phyloP scores from a whole-genome alignment of 345 rosid genomes.

The Syzygium grande region DNA sequence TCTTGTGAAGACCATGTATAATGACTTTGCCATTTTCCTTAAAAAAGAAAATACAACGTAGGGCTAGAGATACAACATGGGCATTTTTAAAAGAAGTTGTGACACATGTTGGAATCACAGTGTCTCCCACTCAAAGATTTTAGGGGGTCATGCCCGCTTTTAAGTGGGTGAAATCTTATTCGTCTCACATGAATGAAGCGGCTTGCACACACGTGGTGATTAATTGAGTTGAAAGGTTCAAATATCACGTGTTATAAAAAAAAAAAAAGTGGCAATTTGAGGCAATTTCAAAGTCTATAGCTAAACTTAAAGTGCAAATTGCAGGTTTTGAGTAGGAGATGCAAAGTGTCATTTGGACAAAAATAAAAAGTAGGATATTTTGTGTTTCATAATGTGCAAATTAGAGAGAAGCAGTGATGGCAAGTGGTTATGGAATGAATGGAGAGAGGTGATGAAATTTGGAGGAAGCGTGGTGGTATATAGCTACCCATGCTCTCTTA shows the following conservation, averaged over 20 bases:
- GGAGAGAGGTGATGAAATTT: not conserved
- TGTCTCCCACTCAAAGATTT: not conserved
- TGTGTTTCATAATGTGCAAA: not conserved
- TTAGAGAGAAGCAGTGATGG: not conserved
- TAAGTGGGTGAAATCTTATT: not conserved
- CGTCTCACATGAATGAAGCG: not conserved
- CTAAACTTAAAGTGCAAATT: not conserved
- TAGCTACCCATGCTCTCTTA: not conserved
- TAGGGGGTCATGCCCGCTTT: not conserved
- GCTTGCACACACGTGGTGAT: not conserved
- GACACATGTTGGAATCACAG: fast-evolving
- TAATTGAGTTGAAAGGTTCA: not conserved
- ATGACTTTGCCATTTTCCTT: not conserved
- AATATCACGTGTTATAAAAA: not conserved
- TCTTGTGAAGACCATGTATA: not conserved
- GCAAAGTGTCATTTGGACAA: not conserved
- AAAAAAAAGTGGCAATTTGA: not conserved
- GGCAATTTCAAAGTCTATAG: not conserved
- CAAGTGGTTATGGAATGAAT: not conserved
- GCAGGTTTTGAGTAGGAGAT: not conserved
- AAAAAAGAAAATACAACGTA: not conserved
- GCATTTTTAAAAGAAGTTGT: not conserved
- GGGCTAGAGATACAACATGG: not conserved
- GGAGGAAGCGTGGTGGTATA: not conserved
- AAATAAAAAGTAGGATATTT: not conserved